Percentiles rank a stretch among this genome's conserved stretches.
These are phyloP conservation scores for Arabidopsis hybrid DNA, from an alignment of 441 rosid species.

Conservation along the genomic window DNA sequence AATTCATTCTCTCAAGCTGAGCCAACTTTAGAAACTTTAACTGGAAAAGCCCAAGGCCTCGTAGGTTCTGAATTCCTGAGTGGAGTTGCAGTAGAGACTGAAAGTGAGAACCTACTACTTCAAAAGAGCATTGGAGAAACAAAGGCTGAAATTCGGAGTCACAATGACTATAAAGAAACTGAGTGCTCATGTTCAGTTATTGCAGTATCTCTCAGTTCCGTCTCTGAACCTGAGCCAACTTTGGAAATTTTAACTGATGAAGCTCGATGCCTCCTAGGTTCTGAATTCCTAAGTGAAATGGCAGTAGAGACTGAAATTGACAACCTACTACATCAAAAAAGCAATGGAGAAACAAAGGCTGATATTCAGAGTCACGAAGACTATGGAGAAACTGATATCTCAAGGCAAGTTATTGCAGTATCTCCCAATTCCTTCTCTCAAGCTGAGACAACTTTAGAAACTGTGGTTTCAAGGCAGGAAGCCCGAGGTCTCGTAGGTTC, in stretches of 20 bases:
- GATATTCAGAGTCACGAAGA: not conserved
- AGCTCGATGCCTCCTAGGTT: constrained; percentile 6
- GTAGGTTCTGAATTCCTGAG: constrained; percentile 18
- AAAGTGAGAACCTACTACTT: constrained; percentile 14
- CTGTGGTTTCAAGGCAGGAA: constrained; percentile 7
- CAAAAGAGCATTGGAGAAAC: constrained; percentile 5
- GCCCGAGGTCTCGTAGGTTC: constrained; percentile 13
- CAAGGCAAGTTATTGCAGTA: not conserved
- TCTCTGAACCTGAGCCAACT: constrained; percentile 19
- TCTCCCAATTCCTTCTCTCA: constrained; percentile 22
- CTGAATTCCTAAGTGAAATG: not conserved
- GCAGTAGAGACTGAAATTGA: not conserved
- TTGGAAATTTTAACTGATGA: constrained; percentile 10
- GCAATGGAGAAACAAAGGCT: not conserved
- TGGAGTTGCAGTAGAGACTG: constrained; percentile 21
- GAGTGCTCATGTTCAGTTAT: constrained; percentile 16
- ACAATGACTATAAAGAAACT: not conserved
- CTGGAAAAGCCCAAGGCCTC: constrained; percentile 10
- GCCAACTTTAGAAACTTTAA: not conserved
- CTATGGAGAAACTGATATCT: constrained; percentile 28
- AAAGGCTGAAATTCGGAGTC: constrained; percentile 5
- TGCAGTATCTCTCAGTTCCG: constrained; percentile 7
- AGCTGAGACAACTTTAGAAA: constrained; percentile 19
- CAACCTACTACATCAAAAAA: not conserved
- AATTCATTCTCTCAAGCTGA: constrained; percentile 16